These are phyloP conservation scores for Melaleuca quinquenervia DNA, from an alignment of 345 rosid genomes.

Conservation along the genomic window DNA sequence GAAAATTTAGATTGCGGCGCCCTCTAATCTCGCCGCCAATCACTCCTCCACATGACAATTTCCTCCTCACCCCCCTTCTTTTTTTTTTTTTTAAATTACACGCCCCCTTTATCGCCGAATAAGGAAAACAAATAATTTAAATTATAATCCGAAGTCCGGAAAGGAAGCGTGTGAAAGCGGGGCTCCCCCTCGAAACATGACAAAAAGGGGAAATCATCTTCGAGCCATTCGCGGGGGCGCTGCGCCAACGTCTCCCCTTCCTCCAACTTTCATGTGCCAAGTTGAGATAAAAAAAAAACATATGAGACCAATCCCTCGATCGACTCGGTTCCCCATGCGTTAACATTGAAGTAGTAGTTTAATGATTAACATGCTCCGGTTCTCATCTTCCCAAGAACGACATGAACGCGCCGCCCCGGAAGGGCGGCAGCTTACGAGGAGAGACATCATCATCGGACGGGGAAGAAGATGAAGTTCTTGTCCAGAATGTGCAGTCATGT, in stretches of 20 bases:
- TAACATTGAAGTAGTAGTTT: neutral
- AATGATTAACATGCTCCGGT: neutral
- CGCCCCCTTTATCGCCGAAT: neutral
- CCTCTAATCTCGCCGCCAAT: conserved; percentile 52
- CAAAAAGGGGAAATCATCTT: neutral
- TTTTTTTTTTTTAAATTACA: neutral
- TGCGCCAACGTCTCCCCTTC: neutral
- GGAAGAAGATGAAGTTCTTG: neutral
- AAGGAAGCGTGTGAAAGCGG: neutral
- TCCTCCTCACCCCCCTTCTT: neutral
- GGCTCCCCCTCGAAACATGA: neutral
- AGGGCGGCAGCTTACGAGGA: neutral
- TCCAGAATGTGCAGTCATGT: neutral
- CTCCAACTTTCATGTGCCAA: neutral
- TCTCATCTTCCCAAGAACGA: neutral
- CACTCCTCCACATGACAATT: conserved; percentile 16
- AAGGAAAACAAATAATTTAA: neutral
- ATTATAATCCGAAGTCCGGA: neutral
- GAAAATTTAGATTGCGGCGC: conserved; percentile 15
- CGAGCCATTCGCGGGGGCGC: neutral
- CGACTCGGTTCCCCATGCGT: neutral
- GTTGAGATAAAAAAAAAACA: neutral
- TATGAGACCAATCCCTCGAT: neutral
- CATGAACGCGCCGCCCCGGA: too few relatives aligned
- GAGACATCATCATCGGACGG: neutral